Evolutionary conservation across 257 asterid genomes (phyloP).

Genomic region (Osmanthus fragrans): DNA sequence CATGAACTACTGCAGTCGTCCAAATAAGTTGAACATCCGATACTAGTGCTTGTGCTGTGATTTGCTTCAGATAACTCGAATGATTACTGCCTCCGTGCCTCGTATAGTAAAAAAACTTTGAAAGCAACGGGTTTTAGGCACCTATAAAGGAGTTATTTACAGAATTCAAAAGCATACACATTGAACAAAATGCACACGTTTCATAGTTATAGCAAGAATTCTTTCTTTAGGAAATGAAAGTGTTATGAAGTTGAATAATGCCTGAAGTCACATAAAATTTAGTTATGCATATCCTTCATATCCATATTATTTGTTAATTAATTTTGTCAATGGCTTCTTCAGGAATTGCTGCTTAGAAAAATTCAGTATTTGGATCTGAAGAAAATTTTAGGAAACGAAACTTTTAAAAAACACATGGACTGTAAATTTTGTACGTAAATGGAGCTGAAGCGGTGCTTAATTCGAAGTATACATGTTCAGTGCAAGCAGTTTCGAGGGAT

Average conservation of each 20-base stretch:
- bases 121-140: no score
- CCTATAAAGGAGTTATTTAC: no score
- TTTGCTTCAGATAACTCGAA: not conserved
- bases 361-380: conserved; percentile 38
- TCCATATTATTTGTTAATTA: not conserved
- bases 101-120: no score
- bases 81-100: not conserved
- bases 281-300: no score
- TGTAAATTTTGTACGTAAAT: conserved; percentile 40
- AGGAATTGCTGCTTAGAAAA: conserved; percentile 76
- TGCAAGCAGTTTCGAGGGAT: conserved; percentile 40
- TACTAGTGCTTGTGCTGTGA: not conserved
- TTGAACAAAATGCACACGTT: no score
- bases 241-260: not conserved
- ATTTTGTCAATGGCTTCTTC: conserved; percentile 25
- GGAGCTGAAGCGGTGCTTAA: conserved; percentile 53
- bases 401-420: conserved; percentile 29
- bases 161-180: no score
- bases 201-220: no score
- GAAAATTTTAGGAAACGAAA: conserved; percentile 56
- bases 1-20: no score
- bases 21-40: not conserved
- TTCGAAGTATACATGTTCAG: conserved; percentile 40
- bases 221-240: not conserved
- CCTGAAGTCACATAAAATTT: no score